Conservation (phyloP, 305 asterid species). For the Solanum hybrid region DNA sequence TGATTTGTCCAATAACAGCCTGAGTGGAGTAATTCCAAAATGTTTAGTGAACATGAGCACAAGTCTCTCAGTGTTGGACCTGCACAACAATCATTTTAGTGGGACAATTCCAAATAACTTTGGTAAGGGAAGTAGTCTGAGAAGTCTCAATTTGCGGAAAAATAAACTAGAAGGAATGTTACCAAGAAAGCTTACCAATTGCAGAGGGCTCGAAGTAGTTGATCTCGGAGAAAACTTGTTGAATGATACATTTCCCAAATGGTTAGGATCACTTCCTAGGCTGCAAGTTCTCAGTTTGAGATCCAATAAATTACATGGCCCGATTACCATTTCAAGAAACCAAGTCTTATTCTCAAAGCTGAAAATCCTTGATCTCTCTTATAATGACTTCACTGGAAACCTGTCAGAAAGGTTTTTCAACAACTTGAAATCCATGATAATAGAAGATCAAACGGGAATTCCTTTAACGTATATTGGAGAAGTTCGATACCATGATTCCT, state of each 20-base stretch:
- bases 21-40: conserved; percentile 28
- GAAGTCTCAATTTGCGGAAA: conserved; percentile 22
- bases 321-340: conserved; percentile 10
- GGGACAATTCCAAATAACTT: conserved; percentile 19
- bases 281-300: conserved; percentile 27
- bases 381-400: conserved; percentile 23
- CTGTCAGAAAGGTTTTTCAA: conserved; percentile 9
- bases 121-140: conserved; percentile 14
- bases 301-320: conserved; percentile 25
- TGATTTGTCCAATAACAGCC: conserved; percentile 31
- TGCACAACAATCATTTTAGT: conserved; percentile 22
- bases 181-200: conserved; percentile 24
- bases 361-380: conserved; percentile 25
- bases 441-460: neutral
- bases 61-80: conserved; percentile 25
- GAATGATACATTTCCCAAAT: conserved; percentile 22
- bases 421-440: conserved; percentile 15
- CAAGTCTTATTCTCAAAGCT: conserved; percentile 13
- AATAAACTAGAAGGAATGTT: conserved; percentile 30
- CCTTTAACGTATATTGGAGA: neutral
- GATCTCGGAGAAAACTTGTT: conserved; percentile 30
- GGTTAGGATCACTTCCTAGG: conserved; percentile 18
- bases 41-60: conserved; percentile 27
- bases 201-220: conserved; percentile 24
- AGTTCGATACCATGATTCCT: neutral